Evolutionary conservation across 306 rosid genomes (phyloP), one percentile per base, ranked within the genome.

Genomic region (Gillenia trifoliata): DNA sequence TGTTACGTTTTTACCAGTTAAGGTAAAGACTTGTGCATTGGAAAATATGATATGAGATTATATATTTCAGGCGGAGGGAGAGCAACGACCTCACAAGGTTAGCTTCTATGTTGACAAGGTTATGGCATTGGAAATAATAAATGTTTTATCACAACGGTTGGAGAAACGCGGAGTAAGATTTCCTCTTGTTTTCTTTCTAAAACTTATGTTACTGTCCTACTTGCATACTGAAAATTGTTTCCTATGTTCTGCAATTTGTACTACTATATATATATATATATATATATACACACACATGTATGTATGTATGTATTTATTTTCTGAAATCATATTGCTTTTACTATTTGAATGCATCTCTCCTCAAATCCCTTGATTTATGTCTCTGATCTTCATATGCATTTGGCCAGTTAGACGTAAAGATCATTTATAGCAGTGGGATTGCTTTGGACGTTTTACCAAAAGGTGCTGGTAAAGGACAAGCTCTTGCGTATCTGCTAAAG

Each of bases 391-490:
- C 56, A 70, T 70, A 9, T 68, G 52, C 73, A 61, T 65, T 68
- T 73, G 56, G 55, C 68, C 88, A 92, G 96, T 82, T 92, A 77
- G 90, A 90, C 75, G 92, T 90, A 60, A 90, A 93, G 80, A 81
- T 93, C 81, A 81, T 93, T 64, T 89, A 87, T 85, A 94, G 99
- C 80, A 96, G 99, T 76, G 99, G 99, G 77, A 84, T 87, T 74
- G 99, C 87, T 85, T 83, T 92, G 84, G 97, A 94, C 85, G 89
- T 92, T 88, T 65, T 94, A 57, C 86, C 99, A 72, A 83, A 90
- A 84, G 95, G 93, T 75, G 97, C 99, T 75, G 99, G 99, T 66
- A 94, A 94, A 88, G 99, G 99, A 64, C 95, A 92, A 88, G 99
- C 97, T 60, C 99, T 92, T 85, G 97, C 99, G 6, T 94, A 92